These are phyloP conservation scores for Calonectria multiphialidica DNA, from an alignment of 2,329 filamentous ascomycete species.

Conservation along the genomic window DNA sequence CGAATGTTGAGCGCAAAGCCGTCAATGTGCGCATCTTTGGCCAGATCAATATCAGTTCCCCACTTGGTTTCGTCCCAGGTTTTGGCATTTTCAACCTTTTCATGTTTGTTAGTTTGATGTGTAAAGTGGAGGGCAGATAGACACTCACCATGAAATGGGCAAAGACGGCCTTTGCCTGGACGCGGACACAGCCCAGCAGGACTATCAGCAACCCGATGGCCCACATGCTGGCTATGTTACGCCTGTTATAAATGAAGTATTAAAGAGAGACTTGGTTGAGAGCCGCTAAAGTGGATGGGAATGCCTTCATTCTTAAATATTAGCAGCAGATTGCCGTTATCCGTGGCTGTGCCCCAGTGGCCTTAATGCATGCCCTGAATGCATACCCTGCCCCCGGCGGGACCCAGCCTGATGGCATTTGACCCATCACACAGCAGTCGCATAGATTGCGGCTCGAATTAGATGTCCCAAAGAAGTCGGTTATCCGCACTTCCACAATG, in stretches of 20 bases:
- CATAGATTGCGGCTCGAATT: background rate
- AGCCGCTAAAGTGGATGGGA: background rate
- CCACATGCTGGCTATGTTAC: slow-evolving; percentile 1
- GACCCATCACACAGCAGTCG: background rate
- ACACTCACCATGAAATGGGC: slow-evolving; percentile 3
- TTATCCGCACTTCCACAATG: background rate
- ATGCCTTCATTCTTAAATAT: background rate
- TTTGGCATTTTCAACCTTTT: slow-evolving; percentile 13
- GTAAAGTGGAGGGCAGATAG: background rate
- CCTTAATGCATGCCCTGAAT: background rate
- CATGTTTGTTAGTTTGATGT: background rate
- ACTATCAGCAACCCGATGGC: background rate
- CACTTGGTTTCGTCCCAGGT: slow-evolving; percentile 6
- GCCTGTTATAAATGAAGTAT: background rate
- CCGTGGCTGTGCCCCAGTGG: background rate
- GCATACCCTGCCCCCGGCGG: background rate
- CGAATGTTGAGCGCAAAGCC: slow-evolving; percentile 10
- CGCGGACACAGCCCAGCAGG: slow-evolving; percentile 9
- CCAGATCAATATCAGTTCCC: slow-evolving; percentile 2
- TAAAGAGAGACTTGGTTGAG: background rate
- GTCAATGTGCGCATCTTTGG: background rate
- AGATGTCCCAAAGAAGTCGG: background rate
- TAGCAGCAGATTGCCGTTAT: background rate
- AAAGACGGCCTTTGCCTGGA: slow-evolving; percentile 3
- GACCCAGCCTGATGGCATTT: background rate